Base-by-base conservation (phyloP, 106 monocot genomes). In the Amphibolis antarctica region DNA sequence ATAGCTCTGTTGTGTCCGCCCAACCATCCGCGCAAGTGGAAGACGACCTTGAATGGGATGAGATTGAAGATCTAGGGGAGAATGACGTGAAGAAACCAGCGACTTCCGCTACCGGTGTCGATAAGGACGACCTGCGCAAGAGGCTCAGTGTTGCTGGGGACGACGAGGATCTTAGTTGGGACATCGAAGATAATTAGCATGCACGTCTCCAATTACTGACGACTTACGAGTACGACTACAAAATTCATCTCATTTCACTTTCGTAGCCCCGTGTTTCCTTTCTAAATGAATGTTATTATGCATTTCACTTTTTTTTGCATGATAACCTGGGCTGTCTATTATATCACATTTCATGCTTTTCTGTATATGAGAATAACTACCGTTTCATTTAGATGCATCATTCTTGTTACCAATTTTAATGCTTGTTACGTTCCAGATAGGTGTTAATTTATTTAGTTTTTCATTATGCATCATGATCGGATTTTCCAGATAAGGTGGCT, bases 11-110 rank as follows among this genome's bases (percentile, higher is more conserved):
- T 5, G 65, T 85, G 3, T 98, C 90, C 14, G 82, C 48, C 46
- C 82, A 88, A 71, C 74, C 75, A 36, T 86, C 86, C 47, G 59
- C 73, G 51, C 75, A 58, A 7, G 85, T 87, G 62, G 96, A 90
- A 43, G 98, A 91, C 52, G 96, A 98, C 59, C 70, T 90, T 60
- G 90, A 73, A 12, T 98, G 93, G 93, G 88, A 93, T 80, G 91
- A 87, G 45, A 91, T 99, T 61, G 98, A 91, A 66, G 91, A 91
- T 83, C 70, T 91, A 21, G 88, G 85, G 1, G 91, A 88, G 44
- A 66, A 75, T 42, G 91, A 88, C 45, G 87, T 91, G 11, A 92
- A 80, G 69, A 91, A 81, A 52, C 51, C 51, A 0, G 25, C 15
- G 18, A 56, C 9, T 56, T 69, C 80, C 0, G 65, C 53, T 68